Conservation (phyloP, 768 basidiomycete species). For the Mycena pura region DNA sequence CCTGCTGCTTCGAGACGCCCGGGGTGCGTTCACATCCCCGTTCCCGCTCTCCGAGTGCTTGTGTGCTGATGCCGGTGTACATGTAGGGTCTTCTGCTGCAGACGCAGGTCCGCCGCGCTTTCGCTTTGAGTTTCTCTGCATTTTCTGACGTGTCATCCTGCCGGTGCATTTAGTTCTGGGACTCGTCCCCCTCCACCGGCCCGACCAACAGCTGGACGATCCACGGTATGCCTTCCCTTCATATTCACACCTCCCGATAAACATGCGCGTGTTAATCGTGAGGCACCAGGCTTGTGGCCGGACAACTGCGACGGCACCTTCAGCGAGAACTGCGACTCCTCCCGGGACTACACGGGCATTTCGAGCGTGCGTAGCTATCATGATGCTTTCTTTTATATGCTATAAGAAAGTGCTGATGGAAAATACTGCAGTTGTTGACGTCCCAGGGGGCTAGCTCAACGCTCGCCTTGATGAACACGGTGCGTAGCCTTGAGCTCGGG, state of each 20-base stretch:
- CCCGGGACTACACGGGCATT: slow-evolving; percentile 54
- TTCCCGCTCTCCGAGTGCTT: background rate
- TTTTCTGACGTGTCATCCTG: no score
- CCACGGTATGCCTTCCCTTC: slow-evolving; percentile 27
- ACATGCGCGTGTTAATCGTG: slow-evolving; percentile 15
- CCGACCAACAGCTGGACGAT: slow-evolving; percentile 61
- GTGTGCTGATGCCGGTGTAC: background rate
- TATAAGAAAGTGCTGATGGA: background rate
- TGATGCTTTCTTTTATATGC: background rate
- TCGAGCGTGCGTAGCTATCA: slow-evolving; percentile 35
- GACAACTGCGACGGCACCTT: slow-evolving; percentile 58
- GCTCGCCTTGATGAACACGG: slow-evolving; percentile 47
- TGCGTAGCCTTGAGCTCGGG: background rate
- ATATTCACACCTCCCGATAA: background rate
- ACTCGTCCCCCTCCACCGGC: slow-evolving; percentile 42
- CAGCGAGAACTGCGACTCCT: slow-evolving; percentile 47
- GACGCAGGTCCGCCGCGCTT: slow-evolving; percentile 32
- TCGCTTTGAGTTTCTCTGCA: background rate
- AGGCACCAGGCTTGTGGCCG: slow-evolving; percentile 59
- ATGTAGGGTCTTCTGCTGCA: slow-evolving; percentile 52
- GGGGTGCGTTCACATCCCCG: slow-evolving; percentile 26
- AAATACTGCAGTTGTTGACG: slow-evolving; percentile 43
- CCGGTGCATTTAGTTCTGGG: background rate
- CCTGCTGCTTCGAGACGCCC: slow-evolving; percentile 57
- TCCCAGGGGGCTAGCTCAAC: slow-evolving; percentile 49